phyloP scores from a whole-genome alignment of 129 eudicot genomes.

The Chrysanthemum seticuspe region DNA sequence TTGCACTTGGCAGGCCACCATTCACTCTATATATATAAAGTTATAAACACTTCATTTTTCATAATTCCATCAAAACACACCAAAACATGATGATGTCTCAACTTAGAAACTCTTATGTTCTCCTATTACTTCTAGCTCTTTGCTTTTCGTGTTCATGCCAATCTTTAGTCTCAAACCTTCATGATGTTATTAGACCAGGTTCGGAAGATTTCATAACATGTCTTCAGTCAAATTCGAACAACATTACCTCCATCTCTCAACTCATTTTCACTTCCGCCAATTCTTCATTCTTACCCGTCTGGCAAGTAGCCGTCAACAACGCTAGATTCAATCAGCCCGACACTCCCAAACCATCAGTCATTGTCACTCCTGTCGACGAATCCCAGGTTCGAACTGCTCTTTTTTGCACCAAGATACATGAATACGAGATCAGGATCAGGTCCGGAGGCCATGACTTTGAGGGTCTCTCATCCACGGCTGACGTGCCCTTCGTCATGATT shows the following conservation, averaged over 20 bases:
- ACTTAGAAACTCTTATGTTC: background rate
- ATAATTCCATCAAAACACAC: background rate
- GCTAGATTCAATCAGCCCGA: background rate
- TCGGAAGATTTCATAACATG: slow-evolving; percentile 5
- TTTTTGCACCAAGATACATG: slow-evolving; percentile 5
- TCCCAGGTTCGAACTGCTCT: background rate
- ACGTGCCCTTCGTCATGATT: background rate
- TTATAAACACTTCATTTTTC: no score
- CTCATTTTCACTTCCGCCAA: slow-evolving; percentile 10
- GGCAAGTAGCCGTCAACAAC: background rate
- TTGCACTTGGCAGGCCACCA: no score
- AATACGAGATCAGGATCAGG: slow-evolving; percentile 13
- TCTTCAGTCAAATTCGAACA: background rate
- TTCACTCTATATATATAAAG: no score
- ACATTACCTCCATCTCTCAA: slow-evolving; percentile 7
- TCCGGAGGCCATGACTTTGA: background rate
- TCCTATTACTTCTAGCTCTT: background rate
- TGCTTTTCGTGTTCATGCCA: background rate
- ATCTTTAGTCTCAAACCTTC: background rate
- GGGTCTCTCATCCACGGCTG: background rate
- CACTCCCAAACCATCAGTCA: slow-evolving; percentile 4
- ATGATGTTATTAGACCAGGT: background rate
- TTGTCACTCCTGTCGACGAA: background rate
- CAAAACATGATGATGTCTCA: background rate
- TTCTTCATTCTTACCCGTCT: background rate